Conservation (phyloP, 129 eudicot genomes). For the Solidago caesia region DNA sequence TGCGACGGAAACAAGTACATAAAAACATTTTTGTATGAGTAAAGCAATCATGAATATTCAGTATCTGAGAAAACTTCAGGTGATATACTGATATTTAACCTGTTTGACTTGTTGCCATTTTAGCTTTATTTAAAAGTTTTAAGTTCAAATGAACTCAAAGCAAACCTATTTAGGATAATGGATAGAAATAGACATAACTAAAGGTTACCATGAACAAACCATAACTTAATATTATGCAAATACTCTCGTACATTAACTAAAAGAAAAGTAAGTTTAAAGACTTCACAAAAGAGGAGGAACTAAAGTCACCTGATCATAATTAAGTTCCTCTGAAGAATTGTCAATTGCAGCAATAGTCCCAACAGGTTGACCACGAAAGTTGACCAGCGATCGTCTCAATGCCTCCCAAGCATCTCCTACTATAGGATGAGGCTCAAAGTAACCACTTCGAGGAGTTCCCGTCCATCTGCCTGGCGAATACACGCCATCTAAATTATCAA, state of each 20-base stretch:
- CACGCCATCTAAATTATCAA: constrained; percentile 54
- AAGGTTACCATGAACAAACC: neutral
- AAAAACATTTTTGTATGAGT: no score
- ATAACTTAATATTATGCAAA: neutral
- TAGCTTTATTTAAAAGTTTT: neutral
- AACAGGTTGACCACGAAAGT: constrained; percentile 80
- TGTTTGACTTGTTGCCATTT: neutral
- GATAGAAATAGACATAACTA: neutral
- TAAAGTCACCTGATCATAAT: constrained; percentile 81
- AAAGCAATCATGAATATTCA: neutral
- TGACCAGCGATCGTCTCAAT: constrained; percentile 73
- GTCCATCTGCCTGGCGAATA: constrained; percentile 83
- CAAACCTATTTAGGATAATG: no score
- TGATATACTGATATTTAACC: neutral
- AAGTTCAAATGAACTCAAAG: neutral
- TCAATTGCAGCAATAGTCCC: constrained; percentile 98
- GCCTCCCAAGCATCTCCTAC: constrained; percentile 97
- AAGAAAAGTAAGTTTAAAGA: neutral
- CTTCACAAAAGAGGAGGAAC: neutral
- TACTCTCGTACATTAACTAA: neutral
- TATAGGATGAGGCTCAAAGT: constrained; percentile 79
- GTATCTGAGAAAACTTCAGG: neutral
- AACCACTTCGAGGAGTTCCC: constrained; percentile 62
- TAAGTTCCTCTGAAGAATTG: constrained; percentile 81
- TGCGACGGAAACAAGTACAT: no score